Evolutionary conservation across 2,329 filamentous ascomycete species (phyloP), one percentile per base, ranked within the genome.

Genomic region (Phaeosphaeriaceae sp.): DNA sequence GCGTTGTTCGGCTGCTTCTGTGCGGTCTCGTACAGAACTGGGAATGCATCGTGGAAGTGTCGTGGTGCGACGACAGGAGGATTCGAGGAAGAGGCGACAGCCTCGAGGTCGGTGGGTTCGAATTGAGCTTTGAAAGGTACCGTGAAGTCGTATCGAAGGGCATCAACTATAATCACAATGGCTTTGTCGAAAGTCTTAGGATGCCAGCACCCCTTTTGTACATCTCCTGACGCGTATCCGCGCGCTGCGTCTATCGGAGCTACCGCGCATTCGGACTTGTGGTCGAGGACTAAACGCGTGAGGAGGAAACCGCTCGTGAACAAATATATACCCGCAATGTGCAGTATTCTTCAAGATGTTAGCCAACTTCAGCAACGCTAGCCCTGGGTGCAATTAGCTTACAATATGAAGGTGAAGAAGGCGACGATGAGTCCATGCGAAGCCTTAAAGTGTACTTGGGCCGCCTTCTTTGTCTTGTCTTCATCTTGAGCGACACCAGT

Each of bases 261-360:
- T 56, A 91, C 84, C 51, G 89, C 89, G 78, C 93, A 91, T 76
- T 91, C 89, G 68, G 90, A 90, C 76, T 90, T 90, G 72, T 94
- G 87, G 70, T 93, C 91, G 60, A 92, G 82, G 47, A 95, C 88
- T 32, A 95, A 85, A 58, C 95, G 88, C 56, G 94, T 97, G 65
- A 99, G 86, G 63, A 99, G 87, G 78, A 99, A 99, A 40, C 95
- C 95, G 76, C 91, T 93, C 24, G 93, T 97, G 80, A 99, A 99
- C 74, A 97, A 91, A 75, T 91, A 92, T 70, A 98, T 90, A 59
- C 93, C 94, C 35, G 91, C 82, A 48, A 86, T 83, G 76, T 99
- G 95, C 43, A 97, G 85, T 65, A 85, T 71, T 63, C 88, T 89
- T 67, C 21, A 23, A 11, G 11, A 15, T 11, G n/a, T 56, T 40